phyloP scores from a whole-genome alignment of 495 filamentous ascomycete species.

The Rhypophila decipiens region DNA sequence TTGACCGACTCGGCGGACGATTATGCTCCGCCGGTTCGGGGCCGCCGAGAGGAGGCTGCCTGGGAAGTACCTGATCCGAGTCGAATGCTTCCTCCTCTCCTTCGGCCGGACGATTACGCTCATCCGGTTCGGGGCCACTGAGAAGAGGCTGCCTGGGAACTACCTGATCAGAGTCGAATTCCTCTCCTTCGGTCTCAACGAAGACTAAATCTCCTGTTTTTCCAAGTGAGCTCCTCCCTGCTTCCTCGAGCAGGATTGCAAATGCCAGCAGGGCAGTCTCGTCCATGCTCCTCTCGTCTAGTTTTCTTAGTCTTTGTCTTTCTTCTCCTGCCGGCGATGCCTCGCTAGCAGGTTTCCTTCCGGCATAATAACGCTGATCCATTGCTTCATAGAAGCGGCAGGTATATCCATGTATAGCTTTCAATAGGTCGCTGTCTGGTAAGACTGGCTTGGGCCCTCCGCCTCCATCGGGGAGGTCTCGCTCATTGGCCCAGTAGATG shows the following conservation, averaged over 20 bases:
- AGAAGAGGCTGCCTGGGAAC: no score
- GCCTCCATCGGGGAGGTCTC: constrained; percentile 32
- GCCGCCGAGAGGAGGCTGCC: no score
- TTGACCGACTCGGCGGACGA: no score
- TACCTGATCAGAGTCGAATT: no score
- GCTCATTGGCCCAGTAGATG: constrained; percentile 55
- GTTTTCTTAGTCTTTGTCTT: not conserved
- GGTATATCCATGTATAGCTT: constrained; percentile 66
- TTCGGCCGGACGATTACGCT: no score
- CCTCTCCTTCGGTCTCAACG: no score
- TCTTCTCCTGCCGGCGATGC: not conserved
- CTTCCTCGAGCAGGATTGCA: constrained; percentile 78
- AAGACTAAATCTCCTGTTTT: constrained; percentile 69
- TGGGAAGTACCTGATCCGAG: no score
- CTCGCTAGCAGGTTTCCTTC: constrained; percentile 3
- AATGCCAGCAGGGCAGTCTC: constrained; percentile 78
- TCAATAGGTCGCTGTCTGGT: constrained; percentile 69
- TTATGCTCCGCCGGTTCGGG: no score
- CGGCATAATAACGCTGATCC: constrained; percentile 21
- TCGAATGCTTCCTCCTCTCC: no score
- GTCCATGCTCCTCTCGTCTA: constrained; percentile 66
- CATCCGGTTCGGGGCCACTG: no score
- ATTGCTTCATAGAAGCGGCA: constrained; percentile 61
- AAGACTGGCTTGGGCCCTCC: constrained; percentile 43
- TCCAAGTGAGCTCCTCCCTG: constrained; percentile 56